phyloP scores from a whole-genome alignment of 805 yeast species.

The Candida vaughaniae region DNA sequence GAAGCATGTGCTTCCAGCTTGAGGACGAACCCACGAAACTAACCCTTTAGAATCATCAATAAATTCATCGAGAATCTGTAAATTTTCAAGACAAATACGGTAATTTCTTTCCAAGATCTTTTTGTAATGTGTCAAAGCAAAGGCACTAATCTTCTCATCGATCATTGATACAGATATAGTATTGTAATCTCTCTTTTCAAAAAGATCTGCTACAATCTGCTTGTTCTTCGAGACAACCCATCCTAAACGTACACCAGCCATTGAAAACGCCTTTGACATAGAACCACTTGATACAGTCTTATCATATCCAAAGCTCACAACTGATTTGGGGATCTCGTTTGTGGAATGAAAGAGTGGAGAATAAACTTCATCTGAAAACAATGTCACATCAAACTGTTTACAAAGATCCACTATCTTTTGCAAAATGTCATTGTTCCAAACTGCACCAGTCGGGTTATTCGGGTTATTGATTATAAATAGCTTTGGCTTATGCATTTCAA shows the following conservation, averaged over 20 bases:
- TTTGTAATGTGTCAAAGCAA: constrained; percentile 36
- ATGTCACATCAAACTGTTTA: constrained; percentile 24
- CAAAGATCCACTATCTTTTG: constrained; percentile 39
- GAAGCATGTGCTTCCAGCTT: constrained; percentile 49
- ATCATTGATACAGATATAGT: constrained; percentile 48
- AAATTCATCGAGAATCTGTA: constrained; percentile 33
- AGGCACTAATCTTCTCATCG: constrained; percentile 47
- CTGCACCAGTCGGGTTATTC: constrained; percentile 47
- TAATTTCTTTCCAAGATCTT: constrained; percentile 39
- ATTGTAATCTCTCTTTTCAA: constrained; percentile 47
- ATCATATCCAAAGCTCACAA: constrained; percentile 39
- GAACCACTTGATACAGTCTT: constrained; percentile 49
- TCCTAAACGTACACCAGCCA: constrained; percentile 55
- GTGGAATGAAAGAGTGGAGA: constrained; percentile 49
- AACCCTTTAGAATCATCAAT: constrained; percentile 28
- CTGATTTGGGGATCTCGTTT: constrained; percentile 32
- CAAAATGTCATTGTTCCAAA: constrained; percentile 35
- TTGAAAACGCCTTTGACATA: constrained; percentile 52
- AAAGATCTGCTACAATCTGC: constrained; percentile 28
- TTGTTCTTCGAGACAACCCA: constrained; percentile 46
- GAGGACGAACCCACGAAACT: constrained; percentile 42
- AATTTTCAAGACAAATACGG: constrained; percentile 37
- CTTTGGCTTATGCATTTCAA: constrained; percentile 35
- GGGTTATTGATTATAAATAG: constrained; percentile 49
- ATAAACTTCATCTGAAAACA: constrained; percentile 54